Evolutionary conservation across 495 filamentous ascomycete genomes (phyloP), one percentile per base, ranked within the genome.

Genomic region (Pyrenula massariospora): DNA sequence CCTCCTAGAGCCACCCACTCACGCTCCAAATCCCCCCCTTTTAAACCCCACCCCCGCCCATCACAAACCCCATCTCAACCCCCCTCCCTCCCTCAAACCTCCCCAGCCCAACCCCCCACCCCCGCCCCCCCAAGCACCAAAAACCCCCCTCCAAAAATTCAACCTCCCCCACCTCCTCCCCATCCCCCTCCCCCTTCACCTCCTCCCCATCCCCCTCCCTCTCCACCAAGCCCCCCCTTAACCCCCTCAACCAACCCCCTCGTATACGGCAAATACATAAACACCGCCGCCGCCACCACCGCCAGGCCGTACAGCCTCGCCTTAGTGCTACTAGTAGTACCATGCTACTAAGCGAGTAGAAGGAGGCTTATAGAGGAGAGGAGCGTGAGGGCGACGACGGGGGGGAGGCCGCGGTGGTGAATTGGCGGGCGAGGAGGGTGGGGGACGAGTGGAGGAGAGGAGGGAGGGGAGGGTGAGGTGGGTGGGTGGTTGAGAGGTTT

Each of bases 91-190:
- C n/a, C 31, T 42, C 15, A 42, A 42, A 15, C 31, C 5, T 42
- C 31, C 2, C 25, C 52, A 22, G 22, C 52, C 25, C 47, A 22
- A 21, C 47, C 52, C 12, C 56, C 56, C 56, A 58, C n/a, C 12
- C 25, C 52, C 48, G 56, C 56, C 10, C 50, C 56, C 0, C 19
- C 24, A 54, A 54, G 23, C 20, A 51, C 50, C n/a, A 58, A 58
- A 12, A 58, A 25, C 2, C 56, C 56, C 25, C 56, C n/a, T 54
- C 20, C 53, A 24, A 23, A 24, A 2, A 49, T 58, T 58, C 1
- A 58, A 22, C 22, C 21, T 19, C n/a, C 51, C 24, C 56, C 52
- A 55, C 42, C 54, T 54, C 25, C 48, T 21, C 23, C 53, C 8
- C 3, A 48, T 24, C n/a, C n/a, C n/a, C n/a, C n/a, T n/a, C n/a